phyloP scores from a whole-genome alignment of 2,329 filamentous ascomycete genomes.

The Pyricularia sp. region DNA sequence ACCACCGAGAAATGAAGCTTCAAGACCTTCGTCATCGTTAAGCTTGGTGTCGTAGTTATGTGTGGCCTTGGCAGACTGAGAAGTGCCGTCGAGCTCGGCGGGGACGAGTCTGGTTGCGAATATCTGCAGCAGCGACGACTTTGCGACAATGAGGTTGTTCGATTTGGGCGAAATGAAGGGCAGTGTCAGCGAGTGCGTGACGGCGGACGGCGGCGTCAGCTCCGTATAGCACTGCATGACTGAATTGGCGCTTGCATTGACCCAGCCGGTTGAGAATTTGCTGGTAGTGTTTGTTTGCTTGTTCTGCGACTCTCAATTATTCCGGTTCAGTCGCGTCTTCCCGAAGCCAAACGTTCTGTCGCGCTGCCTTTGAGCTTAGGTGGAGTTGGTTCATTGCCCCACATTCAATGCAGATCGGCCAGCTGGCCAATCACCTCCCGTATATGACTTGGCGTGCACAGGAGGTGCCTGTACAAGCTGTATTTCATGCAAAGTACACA shows the following conservation, averaged over 20 bases:
- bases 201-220: slow-evolving; percentile 83
- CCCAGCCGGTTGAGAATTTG: background rate
- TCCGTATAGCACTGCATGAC: slow-evolving; percentile 96
- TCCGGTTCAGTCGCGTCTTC: background rate
- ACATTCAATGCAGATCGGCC: background rate
- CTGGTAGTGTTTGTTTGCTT: background rate
- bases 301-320: background rate
- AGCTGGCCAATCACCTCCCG: background rate
- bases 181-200: slow-evolving; percentile 73
- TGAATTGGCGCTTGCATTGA: background rate
- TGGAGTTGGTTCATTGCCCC: background rate
- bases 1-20: slow-evolving; percentile 51
- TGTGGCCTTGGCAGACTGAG: slow-evolving; percentile 17
- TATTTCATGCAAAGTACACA: background rate
- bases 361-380: background rate
- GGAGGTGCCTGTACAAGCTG: background rate
- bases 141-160: slow-evolving; percentile 80
- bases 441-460: background rate
- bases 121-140: slow-evolving; percentile 84
- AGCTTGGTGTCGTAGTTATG: slow-evolving; percentile 37
- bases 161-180: slow-evolving; percentile 64
- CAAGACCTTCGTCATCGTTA: slow-evolving; percentile 50
- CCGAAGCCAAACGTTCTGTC: background rate
- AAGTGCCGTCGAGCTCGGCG: slow-evolving; percentile 44
- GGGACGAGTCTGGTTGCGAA: slow-evolving; percentile 61